Evolutionary conservation across 306 rosid genomes (phyloP).

Genomic region (Vigna reflexopilosa): DNA sequence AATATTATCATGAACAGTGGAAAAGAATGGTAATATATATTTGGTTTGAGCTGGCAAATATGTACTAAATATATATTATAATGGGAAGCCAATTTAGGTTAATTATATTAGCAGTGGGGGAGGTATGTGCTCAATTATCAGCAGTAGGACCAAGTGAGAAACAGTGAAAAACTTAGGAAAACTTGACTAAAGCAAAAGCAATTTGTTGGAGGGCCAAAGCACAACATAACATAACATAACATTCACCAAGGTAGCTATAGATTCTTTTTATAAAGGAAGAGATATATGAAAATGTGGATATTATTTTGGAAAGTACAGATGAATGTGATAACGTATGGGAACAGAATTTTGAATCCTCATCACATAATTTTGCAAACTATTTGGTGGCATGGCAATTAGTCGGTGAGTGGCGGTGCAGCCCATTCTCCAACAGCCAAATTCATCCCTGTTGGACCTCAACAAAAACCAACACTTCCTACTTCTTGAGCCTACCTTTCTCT

Average conservation of each 20-base stretch:
- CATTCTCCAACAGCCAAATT: slow-evolving; percentile 37
- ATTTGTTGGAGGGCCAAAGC: slow-evolving; percentile 55
- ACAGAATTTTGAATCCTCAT: slow-evolving; percentile 26
- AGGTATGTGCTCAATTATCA: slow-evolving; percentile 46
- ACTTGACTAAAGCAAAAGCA: slow-evolving; percentile 59
- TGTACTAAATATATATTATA: slow-evolving; percentile 46
- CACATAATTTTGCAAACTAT: slow-evolving; percentile 19
- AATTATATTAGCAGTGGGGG: slow-evolving; percentile 42
- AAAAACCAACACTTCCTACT: slow-evolving; percentile 35
- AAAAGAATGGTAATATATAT: slow-evolving; percentile 40
- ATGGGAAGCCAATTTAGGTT: slow-evolving; percentile 43
- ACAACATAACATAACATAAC: slow-evolving; percentile 48
- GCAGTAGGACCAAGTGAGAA: slow-evolving; percentile 53
- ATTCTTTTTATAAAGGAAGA: slow-evolving; percentile 45
- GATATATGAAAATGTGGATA: slow-evolving; percentile 34
- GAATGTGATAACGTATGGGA: slow-evolving; percentile 44
- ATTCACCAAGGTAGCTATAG: slow-evolving; percentile 44
- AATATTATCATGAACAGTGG: slow-evolving; percentile 40
- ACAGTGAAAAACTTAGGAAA: slow-evolving; percentile 55
- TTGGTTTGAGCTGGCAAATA: slow-evolving; percentile 52
- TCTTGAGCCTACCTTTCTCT: slow-evolving; percentile 1
- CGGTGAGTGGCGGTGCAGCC: slow-evolving; percentile 53
- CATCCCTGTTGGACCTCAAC: slow-evolving; percentile 25
- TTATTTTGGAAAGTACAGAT: slow-evolving; percentile 45
- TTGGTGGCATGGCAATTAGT: slow-evolving; percentile 27